Evolutionary conservation across 148 eudicot genomes (phyloP).

Genomic region (Amaranthus palmeri): DNA sequence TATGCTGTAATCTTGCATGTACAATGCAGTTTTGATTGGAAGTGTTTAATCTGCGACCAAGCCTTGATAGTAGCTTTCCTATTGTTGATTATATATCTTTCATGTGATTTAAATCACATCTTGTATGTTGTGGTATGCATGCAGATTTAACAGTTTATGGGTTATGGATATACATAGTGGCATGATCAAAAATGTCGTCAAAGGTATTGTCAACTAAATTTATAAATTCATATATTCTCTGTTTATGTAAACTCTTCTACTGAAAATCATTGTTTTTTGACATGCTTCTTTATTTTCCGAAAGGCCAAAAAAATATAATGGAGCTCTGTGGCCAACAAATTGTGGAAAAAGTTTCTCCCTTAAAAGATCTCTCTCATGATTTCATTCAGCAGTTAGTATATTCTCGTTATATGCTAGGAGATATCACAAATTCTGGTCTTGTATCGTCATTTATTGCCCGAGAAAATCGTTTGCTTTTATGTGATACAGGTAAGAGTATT

Average conservation of each 20-base stretch:
- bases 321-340: constrained; percentile 61
- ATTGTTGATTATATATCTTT: background rate
- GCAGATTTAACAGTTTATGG: constrained; percentile 81
- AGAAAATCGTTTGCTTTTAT: constrained; percentile 47
- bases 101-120: background rate
- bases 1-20: background rate
- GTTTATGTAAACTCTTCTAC: background rate
- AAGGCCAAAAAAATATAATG: constrained; percentile 55
- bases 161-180: constrained; percentile 58
- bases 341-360: constrained; percentile 43
- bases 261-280: background rate
- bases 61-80: background rate
- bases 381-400: constrained; percentile 44
- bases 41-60: background rate
- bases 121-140: constrained; percentile 13
- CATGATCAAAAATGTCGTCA: constrained; percentile 47
- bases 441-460: constrained; percentile 56
- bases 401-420: constrained; percentile 33
- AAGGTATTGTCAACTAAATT: constrained; percentile 38
- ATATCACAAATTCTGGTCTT: constrained; percentile 47
- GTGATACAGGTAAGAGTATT: constrained; percentile 64
- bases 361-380: constrained; percentile 43
- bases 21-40: background rate
- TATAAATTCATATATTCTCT: background rate
- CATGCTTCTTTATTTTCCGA: constrained; percentile 16